Percentiles rank a stretch among this genome's conserved stretches.
These are phyloP conservation scores for Reticulascus tulasneorum DNA, from an alignment of 2,329 filamentous ascomycete genomes.

Conservation along the genomic window DNA sequence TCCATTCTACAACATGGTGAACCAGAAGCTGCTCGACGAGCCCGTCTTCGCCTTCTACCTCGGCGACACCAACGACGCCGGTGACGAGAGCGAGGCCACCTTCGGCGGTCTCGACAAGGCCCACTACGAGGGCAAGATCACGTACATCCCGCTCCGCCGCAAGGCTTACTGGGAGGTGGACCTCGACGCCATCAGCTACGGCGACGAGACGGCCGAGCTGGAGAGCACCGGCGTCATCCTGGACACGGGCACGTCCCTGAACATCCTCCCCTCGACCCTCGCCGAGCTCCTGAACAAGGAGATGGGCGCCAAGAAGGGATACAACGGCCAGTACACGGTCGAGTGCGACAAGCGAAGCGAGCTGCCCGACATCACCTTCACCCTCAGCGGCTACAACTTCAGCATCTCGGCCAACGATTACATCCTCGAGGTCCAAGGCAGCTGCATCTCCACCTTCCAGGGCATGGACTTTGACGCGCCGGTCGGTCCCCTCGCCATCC, in stretches of 20 bases:
- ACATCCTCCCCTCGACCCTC: conserved; percentile 84
- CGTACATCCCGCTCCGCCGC: conserved; percentile 89
- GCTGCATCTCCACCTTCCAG: conserved; percentile 96
- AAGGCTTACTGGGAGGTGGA: conserved; percentile 99
- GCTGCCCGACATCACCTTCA: conserved; percentile 90
- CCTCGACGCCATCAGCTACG: conserved; percentile 85
- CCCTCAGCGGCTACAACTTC: conserved; percentile 87
- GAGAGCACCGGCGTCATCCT: conserved; percentile 95
- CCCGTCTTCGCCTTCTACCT: conserved; percentile 97
- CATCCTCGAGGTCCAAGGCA: conserved; percentile 90
- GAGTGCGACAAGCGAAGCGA: conserved; percentile 80
- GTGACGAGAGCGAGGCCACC: conserved; percentile 75
- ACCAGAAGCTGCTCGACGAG: conserved; percentile 86
- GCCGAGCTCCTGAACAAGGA: conserved; percentile 96
- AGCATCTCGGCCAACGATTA: conserved; percentile 86
- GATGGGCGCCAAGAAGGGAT: conserved; percentile 97
- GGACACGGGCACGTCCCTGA: conserved; percentile 96
- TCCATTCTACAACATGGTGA: conserved; percentile 93
- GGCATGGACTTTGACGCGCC: conserved; percentile 90
- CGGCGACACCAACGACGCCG: conserved; percentile 63
- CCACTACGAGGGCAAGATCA: conserved; percentile 81
- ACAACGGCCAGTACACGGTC: conserved; percentile 92
- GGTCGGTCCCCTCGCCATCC: conserved; percentile 86
- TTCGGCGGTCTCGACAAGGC: conserved; percentile 85
- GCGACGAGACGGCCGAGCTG: conserved; percentile 79